Evolutionary conservation across 495 filamentous ascomycete species (phyloP).

Genomic region (Xylaria castorea): DNA sequence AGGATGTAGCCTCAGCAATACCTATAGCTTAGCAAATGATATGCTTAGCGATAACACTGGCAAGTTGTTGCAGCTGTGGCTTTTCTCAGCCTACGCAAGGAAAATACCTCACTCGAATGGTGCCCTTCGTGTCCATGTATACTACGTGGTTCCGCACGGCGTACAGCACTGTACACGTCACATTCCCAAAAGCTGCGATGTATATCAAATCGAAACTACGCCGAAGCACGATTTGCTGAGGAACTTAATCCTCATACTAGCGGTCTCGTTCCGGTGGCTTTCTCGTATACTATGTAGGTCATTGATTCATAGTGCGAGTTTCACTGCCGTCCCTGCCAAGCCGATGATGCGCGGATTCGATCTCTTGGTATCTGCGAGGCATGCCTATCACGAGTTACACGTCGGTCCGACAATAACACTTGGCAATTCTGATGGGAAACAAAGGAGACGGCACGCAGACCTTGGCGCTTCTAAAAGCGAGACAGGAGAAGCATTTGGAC

Average conservation of each 20-base stretch:
- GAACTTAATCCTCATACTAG: neutral
- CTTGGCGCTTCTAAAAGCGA: slow-evolving; percentile 19
- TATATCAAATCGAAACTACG: slow-evolving; percentile 1
- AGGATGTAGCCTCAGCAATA: slow-evolving; percentile 2
- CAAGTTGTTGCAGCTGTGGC: slow-evolving; percentile 25
- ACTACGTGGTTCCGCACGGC: neutral
- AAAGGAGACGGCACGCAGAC: slow-evolving; percentile 16
- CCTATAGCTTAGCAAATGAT: neutral
- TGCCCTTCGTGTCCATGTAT: neutral
- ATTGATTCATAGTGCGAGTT: slow-evolving; percentile 25
- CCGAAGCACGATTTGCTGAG: neutral
- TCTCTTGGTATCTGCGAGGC: slow-evolving; percentile 41
- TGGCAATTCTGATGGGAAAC: slow-evolving; percentile 32
- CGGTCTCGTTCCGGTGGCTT: neutral
- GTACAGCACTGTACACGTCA: slow-evolving; percentile 21
- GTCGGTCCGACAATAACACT: slow-evolving; percentile 39
- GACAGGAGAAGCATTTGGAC: slow-evolving; percentile 21
- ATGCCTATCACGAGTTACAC: slow-evolving; percentile 35
- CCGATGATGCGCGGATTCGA: slow-evolving; percentile 44
- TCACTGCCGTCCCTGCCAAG: slow-evolving; percentile 47
- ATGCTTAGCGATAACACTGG: slow-evolving; percentile 4
- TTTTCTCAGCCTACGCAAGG: slow-evolving; percentile 6
- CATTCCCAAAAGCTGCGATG: neutral
- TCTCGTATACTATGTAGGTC: neutral
- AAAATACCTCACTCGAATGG: slow-evolving; percentile 24